These are phyloP conservation scores for Rhizopogon vesiculosus DNA, from an alignment of 768 basidiomycete species.

Conservation along the genomic window DNA sequence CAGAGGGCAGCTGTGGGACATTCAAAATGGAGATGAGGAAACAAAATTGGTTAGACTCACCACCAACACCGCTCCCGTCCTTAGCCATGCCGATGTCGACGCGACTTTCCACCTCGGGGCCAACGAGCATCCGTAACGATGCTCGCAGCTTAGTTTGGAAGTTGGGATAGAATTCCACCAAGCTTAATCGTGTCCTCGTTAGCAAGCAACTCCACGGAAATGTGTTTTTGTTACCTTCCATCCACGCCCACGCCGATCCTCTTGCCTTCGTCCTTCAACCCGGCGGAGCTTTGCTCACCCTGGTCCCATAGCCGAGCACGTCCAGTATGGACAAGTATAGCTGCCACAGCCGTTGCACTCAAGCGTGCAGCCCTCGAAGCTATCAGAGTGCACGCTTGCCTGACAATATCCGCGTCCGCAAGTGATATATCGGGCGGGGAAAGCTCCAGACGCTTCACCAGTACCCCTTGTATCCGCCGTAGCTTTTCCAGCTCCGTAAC, in stretches of 20 bases:
- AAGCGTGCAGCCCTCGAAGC: conserved; percentile 78
- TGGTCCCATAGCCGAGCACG: conserved; percentile 49
- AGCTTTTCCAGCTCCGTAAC: conserved; percentile 29
- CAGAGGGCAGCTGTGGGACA: conserved; percentile 69
- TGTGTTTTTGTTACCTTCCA: conserved; percentile 58
- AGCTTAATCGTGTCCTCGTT: conserved; percentile 35
- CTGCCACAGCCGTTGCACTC: conserved; percentile 84
- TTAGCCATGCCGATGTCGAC: conserved; percentile 91
- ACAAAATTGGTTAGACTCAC: conserved; percentile 42
- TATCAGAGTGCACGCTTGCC: conserved; percentile 75
- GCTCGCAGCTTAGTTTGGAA: conserved; percentile 74
- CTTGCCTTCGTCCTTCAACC: conserved; percentile 32
- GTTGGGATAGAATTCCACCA: conserved; percentile 89
- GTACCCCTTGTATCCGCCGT: conserved; percentile 51
- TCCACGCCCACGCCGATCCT: conserved; percentile 85
- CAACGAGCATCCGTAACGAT: conserved; percentile 72
- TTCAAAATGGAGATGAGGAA: conserved; percentile 4
- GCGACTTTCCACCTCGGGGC: conserved; percentile 71
- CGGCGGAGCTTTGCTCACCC: conserved; percentile 14
- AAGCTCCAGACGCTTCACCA: conserved; percentile 52
- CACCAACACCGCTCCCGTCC: conserved; percentile 96
- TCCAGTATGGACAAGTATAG: conserved; percentile 79
- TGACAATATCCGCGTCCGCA: conserved; percentile 70
- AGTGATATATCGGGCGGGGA: conserved; percentile 43
- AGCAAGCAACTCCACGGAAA: not conserved